A percentile compares a stretch with the other conserved stretches of the same genome.
Evolutionary conservation across 2,329 filamentous ascomycete genomes (phyloP).

Genomic region (Trichophyton schoenleinii): DNA sequence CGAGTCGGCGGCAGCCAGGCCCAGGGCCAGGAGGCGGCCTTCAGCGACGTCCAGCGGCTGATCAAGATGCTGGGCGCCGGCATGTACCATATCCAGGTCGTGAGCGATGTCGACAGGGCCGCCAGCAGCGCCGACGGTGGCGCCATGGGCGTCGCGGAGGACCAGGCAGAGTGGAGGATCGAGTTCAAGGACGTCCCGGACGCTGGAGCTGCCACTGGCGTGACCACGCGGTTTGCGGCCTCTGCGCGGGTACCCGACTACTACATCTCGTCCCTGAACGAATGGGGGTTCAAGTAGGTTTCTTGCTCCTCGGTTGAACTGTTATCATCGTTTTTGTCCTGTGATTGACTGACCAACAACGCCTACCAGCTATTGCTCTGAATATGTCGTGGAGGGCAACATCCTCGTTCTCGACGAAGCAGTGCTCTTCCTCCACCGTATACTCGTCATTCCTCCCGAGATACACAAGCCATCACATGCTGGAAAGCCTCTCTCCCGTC

Average conservation of each 20-base stretch:
- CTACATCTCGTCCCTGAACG: constrained; percentile 39
- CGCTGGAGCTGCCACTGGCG: constrained; percentile 39
- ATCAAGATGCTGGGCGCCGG: constrained; percentile 39
- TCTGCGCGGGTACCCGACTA: constrained; percentile 40
- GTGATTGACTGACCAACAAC: no score
- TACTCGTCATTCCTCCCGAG: constrained; percentile 36
- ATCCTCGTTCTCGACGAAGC: constrained; percentile 47
- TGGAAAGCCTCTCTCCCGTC: constrained; percentile 22
- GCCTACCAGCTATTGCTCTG: constrained; percentile 39
- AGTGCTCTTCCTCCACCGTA: constrained; percentile 44
- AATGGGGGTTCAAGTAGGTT: constrained; percentile 42
- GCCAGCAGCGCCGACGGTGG: constrained; percentile 30
- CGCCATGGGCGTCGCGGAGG: constrained; percentile 14
- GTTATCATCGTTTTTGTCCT: background rate
- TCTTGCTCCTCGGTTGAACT: background rate
- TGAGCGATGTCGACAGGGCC: constrained; percentile 32
- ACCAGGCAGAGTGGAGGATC: constrained; percentile 30
- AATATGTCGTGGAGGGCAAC: constrained; percentile 46
- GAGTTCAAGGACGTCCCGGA: constrained; percentile 40
- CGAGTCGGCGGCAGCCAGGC: constrained; percentile 35
- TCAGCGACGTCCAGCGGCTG: constrained; percentile 32
- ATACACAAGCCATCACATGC: constrained; percentile 17
- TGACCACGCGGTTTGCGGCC: constrained; percentile 42
- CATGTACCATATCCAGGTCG: constrained; percentile 43
- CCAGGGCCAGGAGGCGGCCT: constrained; percentile 34